Conservation (phyloP, 257 asterid genomes). For the Penstemon newberryi region DNA sequence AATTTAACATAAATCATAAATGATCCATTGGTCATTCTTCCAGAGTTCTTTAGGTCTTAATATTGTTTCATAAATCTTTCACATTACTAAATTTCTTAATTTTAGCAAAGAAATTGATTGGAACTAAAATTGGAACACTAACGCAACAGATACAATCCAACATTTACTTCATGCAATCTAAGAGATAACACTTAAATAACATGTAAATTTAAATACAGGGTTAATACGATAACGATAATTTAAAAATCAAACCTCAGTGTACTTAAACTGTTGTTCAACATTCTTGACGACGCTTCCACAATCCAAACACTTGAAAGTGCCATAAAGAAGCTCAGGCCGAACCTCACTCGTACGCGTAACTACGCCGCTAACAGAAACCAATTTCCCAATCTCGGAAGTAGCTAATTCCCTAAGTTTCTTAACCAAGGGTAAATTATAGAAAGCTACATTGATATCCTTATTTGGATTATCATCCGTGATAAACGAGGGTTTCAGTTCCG, state of each 20-base stretch:
- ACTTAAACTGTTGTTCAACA: conserved; percentile 93
- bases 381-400: conserved; percentile 82
- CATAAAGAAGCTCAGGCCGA: conserved; percentile 88
- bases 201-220: too few relatives aligned
- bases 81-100: too few relatives aligned
- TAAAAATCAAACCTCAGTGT: conserved; percentile 69
- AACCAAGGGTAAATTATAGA: conserved; percentile 78
- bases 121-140: too few relatives aligned
- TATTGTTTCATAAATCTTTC: too few relatives aligned
- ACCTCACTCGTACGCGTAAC: conserved; percentile 97
- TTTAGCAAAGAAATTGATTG: too few relatives aligned
- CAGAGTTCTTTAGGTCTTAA: too few relatives aligned
- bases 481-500: conserved; percentile 77
- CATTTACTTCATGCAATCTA: too few relatives aligned
- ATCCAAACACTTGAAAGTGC: conserved; percentile 92
- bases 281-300: conserved; percentile 70
- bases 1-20: too few relatives aligned
- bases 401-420: conserved; percentile 83
- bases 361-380: conserved; percentile 91
- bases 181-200: too few relatives aligned
- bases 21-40: too few relatives aligned
- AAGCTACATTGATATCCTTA: conserved; percentile 87
- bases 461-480: conserved; percentile 73
- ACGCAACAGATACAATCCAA: too few relatives aligned
- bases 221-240: not conserved